Base-by-base conservation (phyloP, 1,284 basidiomycete genomes). In the Athelia psychrophila region DNA sequence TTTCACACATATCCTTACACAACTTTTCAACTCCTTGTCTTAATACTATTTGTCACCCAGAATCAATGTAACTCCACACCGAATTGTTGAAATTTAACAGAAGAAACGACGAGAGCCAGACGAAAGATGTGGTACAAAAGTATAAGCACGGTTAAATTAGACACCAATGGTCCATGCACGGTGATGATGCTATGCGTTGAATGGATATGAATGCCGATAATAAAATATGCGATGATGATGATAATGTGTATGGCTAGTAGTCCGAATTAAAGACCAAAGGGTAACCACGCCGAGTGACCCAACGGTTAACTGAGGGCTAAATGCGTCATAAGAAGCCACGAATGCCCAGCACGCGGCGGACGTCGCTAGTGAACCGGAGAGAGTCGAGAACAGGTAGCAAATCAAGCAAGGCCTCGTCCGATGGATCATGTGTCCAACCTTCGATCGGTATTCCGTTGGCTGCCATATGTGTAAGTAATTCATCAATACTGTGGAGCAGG, bases 401-500 rank as follows among this genome's bases (percentile, higher is more conserved):
- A 71, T 99, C 95, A 48, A 99, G 84, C 46, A 99, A 77, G 10
- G 95, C 96, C 74, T 98, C 94, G 73, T 99, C 96, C 55, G 88
- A 87, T 20, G 95, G 95, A 70, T 99, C 97, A 56, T 95, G 89
- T 18, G 95, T 98, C 96, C 96, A 99, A 44, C 96, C 96, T 76
- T 99, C 96, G 67, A 99, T 94, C 30, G 96, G 97, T 60, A 99
- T 94, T 45, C 95, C 96, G 69, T 99, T 99, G 45, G 93, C 95
- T 93, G 62, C 47, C 44, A 47, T 52, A 49, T 30, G 56, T 46
- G 54, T 51, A 47, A 13, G 40, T 12, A 23, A 53, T 12, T 18
- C 27, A 36, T 44, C 18, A 25, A 42, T 36, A 6, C 2, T 48
- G 19, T 50, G 1, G n/a, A 18, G 44, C 5, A 51, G 19, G 40